Evolutionary conservation across 2,329 filamentous ascomycete species (phyloP), one percentile per base, ranked within the genome.

Genomic region (Penicillium freii): DNA sequence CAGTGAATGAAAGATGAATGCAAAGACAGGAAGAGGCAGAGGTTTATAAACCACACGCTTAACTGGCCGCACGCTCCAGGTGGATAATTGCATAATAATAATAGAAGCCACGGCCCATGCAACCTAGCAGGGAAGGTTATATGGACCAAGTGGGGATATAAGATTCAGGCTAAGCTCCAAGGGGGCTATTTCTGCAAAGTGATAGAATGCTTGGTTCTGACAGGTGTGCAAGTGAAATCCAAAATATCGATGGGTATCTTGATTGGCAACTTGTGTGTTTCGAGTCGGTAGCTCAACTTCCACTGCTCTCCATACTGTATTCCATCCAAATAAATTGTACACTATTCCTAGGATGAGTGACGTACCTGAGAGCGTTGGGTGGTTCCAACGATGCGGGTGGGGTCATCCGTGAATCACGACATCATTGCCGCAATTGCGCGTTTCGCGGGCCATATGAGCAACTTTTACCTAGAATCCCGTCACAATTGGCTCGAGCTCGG

Each of bases 371-470:
- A 23, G n/a, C 17, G 27, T 29, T 17, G 36, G 33, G 48, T 29
- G 34, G 27, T 21, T 42, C 6, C 21, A 39, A 31, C 31, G 7
- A 55, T 1, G 46, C 4, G 25, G 27, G 50, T 57, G 55, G 55
- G 44, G 44, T 23, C 15, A 43, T 45, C 29, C n/a, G 31, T 33
- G 21, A 25, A 52, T 58, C 56, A 58, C 56, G 56, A 58, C 52
- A 58, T 56, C 52, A 47, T 21, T n/a, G 52, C 46, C 36, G 29
- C 52, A 47, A 58, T 58, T 50, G 56, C 56, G 56, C 46, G 21
- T 58, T 58, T 42, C 27, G 17, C 3, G 27, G 34, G 8, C 40
- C 8, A 34, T 36, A 46, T 56, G 44, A 53, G 49, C 49, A 56
- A 47, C 21, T 27, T 34, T 15, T 15, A n/a, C 31, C 25, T 42